Evolutionary conservation across 2,329 filamentous ascomycete genomes (phyloP).

Genomic region (Zymoseptoria passerinii): DNA sequence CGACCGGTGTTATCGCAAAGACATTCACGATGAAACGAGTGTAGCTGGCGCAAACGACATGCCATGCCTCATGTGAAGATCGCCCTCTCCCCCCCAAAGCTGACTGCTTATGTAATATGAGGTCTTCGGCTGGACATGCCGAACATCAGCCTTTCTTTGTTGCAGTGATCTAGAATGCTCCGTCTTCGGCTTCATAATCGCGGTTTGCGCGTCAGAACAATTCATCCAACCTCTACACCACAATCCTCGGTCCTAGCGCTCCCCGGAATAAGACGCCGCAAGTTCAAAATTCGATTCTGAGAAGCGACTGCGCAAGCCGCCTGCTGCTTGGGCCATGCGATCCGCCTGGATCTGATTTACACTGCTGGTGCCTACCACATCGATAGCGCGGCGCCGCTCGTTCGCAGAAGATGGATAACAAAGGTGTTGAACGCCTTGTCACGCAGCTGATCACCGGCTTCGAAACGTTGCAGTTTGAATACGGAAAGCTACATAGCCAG

Average conservation of each 20-base stretch:
- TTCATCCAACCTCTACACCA: not conserved
- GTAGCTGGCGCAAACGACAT: not conserved
- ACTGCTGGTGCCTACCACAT: not conserved
- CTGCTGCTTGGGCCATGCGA: not conserved
- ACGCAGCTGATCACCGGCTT: constrained; percentile 39
- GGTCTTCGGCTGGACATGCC: not conserved
- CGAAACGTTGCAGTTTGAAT: constrained; percentile 40
- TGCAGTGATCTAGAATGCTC: not conserved
- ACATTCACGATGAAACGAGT: not conserved
- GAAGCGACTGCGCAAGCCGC: not conserved
- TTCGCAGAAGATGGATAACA: constrained; percentile 8
- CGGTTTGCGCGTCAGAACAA: not conserved
- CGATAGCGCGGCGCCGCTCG: not conserved
- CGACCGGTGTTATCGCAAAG: not conserved
- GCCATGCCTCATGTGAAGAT: not conserved
- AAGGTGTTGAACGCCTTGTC: constrained; percentile 23
- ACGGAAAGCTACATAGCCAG: constrained; percentile 37
- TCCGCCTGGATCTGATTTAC: not conserved
- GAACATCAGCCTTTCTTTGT: not conserved
- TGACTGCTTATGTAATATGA: not conserved
- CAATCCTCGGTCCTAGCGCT: not conserved
- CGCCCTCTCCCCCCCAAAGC: too few species aligned
- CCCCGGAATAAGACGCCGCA: not conserved
- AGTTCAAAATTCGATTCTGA: not conserved
- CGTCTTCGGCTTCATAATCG: not conserved